Percentiles rank a stretch among this genome's conserved stretches.
phyloP scores from a whole-genome alignment of 202 grass and related monocot species.

The Schoenoplectus tabernaemontani region DNA sequence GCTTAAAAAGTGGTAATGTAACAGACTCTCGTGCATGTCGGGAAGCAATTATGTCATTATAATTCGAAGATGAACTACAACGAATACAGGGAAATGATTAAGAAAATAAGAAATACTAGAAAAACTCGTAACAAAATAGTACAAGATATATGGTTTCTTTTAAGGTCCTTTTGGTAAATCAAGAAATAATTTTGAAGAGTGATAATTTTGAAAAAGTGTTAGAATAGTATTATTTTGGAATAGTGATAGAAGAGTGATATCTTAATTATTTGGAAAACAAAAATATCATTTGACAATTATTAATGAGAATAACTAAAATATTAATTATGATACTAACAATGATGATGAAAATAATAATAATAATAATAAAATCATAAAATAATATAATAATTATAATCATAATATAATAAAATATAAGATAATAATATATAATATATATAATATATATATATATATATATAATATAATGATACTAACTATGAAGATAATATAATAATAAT shows the following conservation, averaged over 20 bases:
- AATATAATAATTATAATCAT: background rate
- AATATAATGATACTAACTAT: too few relatives aligned
- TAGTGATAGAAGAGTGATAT: too few relatives aligned
- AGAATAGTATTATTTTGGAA: too few relatives aligned
- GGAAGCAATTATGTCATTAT: background rate
- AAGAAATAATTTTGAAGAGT: too few relatives aligned
- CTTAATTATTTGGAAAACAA: background rate
- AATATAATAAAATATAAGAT: background rate
- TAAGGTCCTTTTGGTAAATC: too few relatives aligned
- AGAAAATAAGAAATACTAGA: background rate
- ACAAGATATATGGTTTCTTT: too few relatives aligned
- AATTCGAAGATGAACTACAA: constrained; percentile 7
- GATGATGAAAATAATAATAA: background rate
- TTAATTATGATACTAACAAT: too few relatives aligned
- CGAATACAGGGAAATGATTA: background rate
- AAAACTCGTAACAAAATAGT: too few relatives aligned
- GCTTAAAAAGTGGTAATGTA: constrained; percentile 5
- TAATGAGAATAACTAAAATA: background rate
- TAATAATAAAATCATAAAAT: background rate
- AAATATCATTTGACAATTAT: background rate
- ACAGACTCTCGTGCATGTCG: background rate
- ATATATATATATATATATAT: too few relatives aligned
- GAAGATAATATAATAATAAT: too few relatives aligned
- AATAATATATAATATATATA: background rate
- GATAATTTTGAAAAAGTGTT: too few relatives aligned